Base-by-base conservation (phyloP, 352 stramenopile genomes). In the Sclerospora graminicola region DNA sequence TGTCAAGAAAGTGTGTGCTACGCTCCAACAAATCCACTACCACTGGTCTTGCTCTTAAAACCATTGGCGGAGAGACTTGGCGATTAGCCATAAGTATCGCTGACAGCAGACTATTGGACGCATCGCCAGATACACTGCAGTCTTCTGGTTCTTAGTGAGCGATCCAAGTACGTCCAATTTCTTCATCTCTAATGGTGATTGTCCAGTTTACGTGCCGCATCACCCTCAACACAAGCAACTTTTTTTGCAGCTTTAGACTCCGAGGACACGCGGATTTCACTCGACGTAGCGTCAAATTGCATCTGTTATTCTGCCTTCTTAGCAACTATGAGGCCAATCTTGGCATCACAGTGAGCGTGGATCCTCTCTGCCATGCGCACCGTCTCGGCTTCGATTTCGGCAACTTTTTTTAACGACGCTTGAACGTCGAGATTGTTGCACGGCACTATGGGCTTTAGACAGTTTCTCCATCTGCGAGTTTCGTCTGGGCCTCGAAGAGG, bases 31-130 rank as follows among this genome's bases (percentile, higher is more conserved):
- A n/a, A n/a, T n/a, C n/a, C n/a, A 3, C 48, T 42, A 13, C 37
- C 48, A 30, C 48, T 35, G 9, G 42, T 11, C 23, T 48, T 62
- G 20, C 14, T 57, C 48, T 45, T 53, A 10, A 62, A n/a, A 5
- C 53, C 42, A 26, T 62, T 48, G 27, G 73, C 47, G 24, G 66
- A 73, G 5, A 77, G 36, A 41, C 44, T 37, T 77, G 63, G 47
- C 62, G 56, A 46, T 70, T 71, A 26, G 53, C 65, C 16, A 73
- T 53, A 31, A 77, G 40, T 43, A 77, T 41, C 27, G 73, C 59
- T 2, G 65, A 67, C 27, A 77, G 30, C 16, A 77, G 19, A 42
- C 63, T 77, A 35, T 73, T 71, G 21, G 59, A 73, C n/a, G 49
- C 51, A 34, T 74, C 63, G 11, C 66, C 66, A 7, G 56, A 63